Percentiles rank a stretch among this genome's conserved stretches.
Conservation (phyloP, 2,329 filamentous ascomycete genomes). For the Xylariaceae sp. region DNA sequence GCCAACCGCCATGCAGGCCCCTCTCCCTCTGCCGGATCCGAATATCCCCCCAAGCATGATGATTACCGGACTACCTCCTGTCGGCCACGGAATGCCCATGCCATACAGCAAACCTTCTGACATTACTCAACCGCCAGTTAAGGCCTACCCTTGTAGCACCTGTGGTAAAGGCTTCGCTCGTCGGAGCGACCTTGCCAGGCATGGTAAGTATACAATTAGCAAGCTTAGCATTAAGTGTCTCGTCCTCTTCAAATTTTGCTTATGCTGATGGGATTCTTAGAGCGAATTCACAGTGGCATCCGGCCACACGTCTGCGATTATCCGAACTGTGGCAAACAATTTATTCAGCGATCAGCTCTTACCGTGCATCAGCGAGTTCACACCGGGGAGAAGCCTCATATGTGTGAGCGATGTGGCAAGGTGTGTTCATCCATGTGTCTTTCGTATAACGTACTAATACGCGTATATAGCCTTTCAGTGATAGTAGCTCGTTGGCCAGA, state of each 20-base stretch:
- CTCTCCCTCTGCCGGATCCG: conserved; percentile 52
- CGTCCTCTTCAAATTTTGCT: too few relatives aligned
- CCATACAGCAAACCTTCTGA: conserved; percentile 47
- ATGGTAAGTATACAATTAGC: conserved; percentile 81
- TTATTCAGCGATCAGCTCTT: conserved; percentile 94
- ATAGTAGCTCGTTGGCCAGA: conserved; percentile 90
- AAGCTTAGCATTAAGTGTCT: too few relatives aligned
- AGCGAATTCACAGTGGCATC: conserved; percentile 92
- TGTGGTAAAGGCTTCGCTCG: conserved; percentile 92
- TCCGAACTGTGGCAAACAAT: conserved; percentile 88
- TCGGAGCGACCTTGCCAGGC: conserved; percentile 89
- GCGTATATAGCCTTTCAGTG: conserved; percentile 80
- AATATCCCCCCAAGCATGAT: conserved; percentile 46
- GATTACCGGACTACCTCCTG: conserved; percentile 48
- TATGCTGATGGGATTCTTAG: conserved; percentile 52
- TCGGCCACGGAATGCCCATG: conserved; percentile 44
- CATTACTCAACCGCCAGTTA: conserved; percentile 48
- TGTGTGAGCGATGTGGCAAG: conserved; percentile 96
- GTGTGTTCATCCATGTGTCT: conserved; percentile 56
- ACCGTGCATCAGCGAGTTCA: conserved; percentile 96
- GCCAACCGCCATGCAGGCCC: conserved; percentile 57
- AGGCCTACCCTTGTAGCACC: conserved; percentile 87
- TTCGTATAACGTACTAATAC: conserved; percentile 27
- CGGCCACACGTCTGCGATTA: conserved; percentile 92
- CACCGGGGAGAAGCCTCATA: conserved; percentile 97